Percentiles rank a stretch among this genome's conserved stretches.
phyloP scores from a whole-genome alignment of 2,329 filamentous ascomycete genomes.

The Nakataea oryzae region DNA sequence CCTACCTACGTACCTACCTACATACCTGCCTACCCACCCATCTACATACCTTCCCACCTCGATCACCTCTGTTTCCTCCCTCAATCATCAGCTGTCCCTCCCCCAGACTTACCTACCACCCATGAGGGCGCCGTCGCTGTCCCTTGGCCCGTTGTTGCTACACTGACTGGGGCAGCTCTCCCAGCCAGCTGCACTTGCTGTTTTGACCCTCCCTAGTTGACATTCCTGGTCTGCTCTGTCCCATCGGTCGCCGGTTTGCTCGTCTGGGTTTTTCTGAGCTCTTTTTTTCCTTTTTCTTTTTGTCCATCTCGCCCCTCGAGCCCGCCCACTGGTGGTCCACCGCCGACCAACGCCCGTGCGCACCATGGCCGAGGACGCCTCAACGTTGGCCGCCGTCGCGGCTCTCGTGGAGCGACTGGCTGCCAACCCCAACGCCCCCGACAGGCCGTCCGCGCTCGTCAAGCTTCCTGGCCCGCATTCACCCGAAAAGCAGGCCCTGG shows the following conservation, averaged over 20 bases:
- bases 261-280: not conserved
- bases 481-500: constrained; percentile 66
- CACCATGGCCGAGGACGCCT: constrained; percentile 18
- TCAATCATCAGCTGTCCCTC: no score
- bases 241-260: not conserved
- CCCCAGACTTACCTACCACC: not conserved
- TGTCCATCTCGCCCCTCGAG: not conserved
- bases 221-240: not conserved
- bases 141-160: not conserved
- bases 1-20: no score
- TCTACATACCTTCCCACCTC: no score
- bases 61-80: no score
- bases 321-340: not conserved
- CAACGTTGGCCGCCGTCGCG: constrained; percentile 16
- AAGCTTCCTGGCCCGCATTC: constrained; percentile 69
- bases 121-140: not conserved
- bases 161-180: not conserved
- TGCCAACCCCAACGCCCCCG: constrained; percentile 11
- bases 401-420: constrained; percentile 19
- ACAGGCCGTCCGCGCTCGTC: constrained; percentile 38
- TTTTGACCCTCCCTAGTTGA: not conserved
- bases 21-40: no score
- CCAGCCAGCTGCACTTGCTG: not conserved
- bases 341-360: not conserved
- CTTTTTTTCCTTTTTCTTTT: not conserved